Conservation (phyloP, 2,329 filamentous ascomycete species). For the Bipolaris oryzae region DNA sequence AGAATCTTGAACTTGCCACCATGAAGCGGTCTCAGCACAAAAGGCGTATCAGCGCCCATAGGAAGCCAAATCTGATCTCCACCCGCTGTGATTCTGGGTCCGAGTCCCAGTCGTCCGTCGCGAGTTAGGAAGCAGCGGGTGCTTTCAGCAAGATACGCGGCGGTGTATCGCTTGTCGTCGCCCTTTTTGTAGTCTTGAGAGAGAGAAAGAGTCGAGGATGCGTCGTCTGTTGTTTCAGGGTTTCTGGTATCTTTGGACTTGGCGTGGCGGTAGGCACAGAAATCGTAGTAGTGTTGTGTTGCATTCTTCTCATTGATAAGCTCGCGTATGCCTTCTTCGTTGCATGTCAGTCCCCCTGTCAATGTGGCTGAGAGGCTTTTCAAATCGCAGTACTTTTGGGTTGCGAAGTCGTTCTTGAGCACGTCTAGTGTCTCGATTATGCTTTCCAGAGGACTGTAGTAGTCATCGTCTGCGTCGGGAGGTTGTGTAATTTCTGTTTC, state of each 20-base stretch:
- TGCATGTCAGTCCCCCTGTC: not conserved
- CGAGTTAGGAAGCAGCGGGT: not conserved
- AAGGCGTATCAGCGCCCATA: constrained; percentile 15
- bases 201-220: not conserved
- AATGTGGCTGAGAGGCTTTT: not conserved
- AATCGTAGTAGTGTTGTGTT: not conserved
- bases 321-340: not conserved
- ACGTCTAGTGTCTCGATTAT: not conserved
- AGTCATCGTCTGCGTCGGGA: not conserved
- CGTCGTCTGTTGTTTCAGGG: not conserved
- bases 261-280: not conserved
- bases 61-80: constrained; percentile 19
- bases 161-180: not conserved
- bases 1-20: not conserved
- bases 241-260: not conserved
- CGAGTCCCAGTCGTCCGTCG: constrained; percentile 18
- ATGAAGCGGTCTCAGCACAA: constrained; percentile 7
- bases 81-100: not conserved
- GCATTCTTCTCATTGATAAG: not conserved
- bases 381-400: not conserved
- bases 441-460: not conserved
- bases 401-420: not conserved
- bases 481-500: not conserved
- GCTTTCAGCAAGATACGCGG: not conserved
- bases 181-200: not conserved